A percentile compares a stretch with the other conserved stretches of the same genome.
Evolutionary conservation across 2,329 filamentous ascomycete genomes (phyloP).

Genomic region (Magnaporthales sp.): DNA sequence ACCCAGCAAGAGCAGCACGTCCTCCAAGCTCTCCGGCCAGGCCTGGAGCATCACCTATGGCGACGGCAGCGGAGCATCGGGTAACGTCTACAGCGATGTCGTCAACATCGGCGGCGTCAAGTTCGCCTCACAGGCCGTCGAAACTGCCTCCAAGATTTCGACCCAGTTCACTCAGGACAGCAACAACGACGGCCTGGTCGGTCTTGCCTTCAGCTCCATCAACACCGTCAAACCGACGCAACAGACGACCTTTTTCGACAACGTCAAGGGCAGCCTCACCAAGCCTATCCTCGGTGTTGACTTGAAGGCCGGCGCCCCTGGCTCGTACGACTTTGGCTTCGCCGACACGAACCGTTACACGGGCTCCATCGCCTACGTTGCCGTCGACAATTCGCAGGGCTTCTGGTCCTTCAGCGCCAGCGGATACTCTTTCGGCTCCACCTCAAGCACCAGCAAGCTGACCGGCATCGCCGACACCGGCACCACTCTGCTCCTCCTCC

Average conservation of each 20-base stretch:
- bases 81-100: slow-evolving; percentile 21
- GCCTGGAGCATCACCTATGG: slow-evolving; percentile 24
- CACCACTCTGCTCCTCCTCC: slow-evolving; percentile 46
- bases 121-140: slow-evolving; percentile 20
- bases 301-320: slow-evolving; percentile 20
- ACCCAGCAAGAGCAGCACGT: slow-evolving; percentile 18
- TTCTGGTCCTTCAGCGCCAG: slow-evolving; percentile 29
- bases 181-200: slow-evolving; percentile 16
- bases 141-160: slow-evolving; percentile 19
- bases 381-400: slow-evolving; percentile 21
- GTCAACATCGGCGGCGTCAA: slow-evolving; percentile 21
- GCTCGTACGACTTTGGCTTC: slow-evolving; percentile 29
- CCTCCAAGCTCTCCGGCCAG: slow-evolving; percentile 16
- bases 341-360: slow-evolving; percentile 20
- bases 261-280: slow-evolving; percentile 20
- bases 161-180: slow-evolving; percentile 16
- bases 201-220: slow-evolving; percentile 19
- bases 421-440: slow-evolving; percentile 20
- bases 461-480: slow-evolving; percentile 50
- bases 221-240: slow-evolving; percentile 18
- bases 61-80: slow-evolving; percentile 21
- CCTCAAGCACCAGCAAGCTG: slow-evolving; percentile 15
- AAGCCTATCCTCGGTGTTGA: slow-evolving; percentile 46
- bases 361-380: slow-evolving; percentile 23
- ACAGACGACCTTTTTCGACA: slow-evolving; percentile 27